Base-by-base conservation (phyloP, 352 stramenopile genomes). In the Globisporangium echinulatum region DNA sequence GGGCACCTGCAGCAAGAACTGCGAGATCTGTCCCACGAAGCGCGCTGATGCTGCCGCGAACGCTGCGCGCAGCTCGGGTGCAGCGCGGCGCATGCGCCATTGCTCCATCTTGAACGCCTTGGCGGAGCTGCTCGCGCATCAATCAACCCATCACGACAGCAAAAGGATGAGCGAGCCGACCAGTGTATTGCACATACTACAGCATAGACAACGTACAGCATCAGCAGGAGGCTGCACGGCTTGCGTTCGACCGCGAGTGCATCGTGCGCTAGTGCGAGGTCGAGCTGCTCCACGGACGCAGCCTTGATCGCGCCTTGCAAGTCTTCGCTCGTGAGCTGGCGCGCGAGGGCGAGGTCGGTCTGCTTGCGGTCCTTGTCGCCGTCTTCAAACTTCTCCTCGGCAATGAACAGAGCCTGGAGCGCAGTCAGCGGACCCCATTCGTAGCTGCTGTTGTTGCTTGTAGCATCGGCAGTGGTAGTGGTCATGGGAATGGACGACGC, bases 51-150 rank as follows among this genome's bases (percentile, higher is more conserved):
- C 61, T 0, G 65, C 48, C 15, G 7, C 46, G 52, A 79, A 68
- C 42, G 80, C 61, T 11, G 49, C 36, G n/a, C 65, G 62, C 15
- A 58, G 54, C 10, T 77, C 69, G 6, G 38, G 52, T 0, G 67
- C 49, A 1, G 54, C 55, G 49, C 60, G 58, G 44, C 71, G 70
- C 19, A 56, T 19, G 15, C 71, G 48, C 71, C 63, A 74, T 44
- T 65, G 59, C 42, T 89, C 82, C 44, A 88, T 39, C 61, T 92
- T 92, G 42, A 25, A 54, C 9, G 70, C 73, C 67, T 92, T 88
- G 38, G 68, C 60, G 1, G 70, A 68, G 14, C 78, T 88, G 25
- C 56, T 42, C 13, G 17, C 39, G 7, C 10, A 39, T 42, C 40
- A 59, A 42, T 55, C 39, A 48, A 37, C 50, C 46, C 19, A 62